Base-by-base conservation (phyloP, 202 grass and related monocot genomes). In the Cymbopogon flexuosus region DNA sequence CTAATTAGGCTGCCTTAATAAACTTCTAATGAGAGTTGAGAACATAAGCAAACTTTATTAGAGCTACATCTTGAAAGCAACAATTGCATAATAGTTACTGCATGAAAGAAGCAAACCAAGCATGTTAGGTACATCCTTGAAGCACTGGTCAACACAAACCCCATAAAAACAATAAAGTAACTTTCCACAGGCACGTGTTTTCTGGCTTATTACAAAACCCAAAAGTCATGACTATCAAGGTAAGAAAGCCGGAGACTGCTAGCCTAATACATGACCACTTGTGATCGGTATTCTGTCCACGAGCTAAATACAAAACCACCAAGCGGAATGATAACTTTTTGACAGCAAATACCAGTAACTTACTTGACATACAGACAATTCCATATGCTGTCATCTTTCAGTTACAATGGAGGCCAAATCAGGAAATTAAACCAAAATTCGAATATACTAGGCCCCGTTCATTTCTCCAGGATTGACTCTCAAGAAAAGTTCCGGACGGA, bases 1-100 rank as follows among this genome's bases (percentile, higher is more conserved):
- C 22, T 59, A 24, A 24, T 27, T 13, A 60, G 10, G 57, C 10
- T 27, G 22, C 10, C 10, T 27, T 60, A 60, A 60, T 27, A 4
- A 60, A 5, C 22, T 27, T 27, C 23, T 27, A 60, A 19, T 60
- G 10, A 60, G n/a, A 3, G 8, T 24, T 27, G 22, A 22, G 57
- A 27, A 27, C 7, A 62, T 36, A 75, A 75, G 64, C 14, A 80
- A 21, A 33, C n/a, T 63, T 27, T 19, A 49, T 62, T 78, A 21
- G 42, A 80, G 33, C 52, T 66, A 62, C 19, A 77, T n/a, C 10
- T 66, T 49, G 58, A 85, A 11, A 59, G 77, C 54, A 51, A 9
- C 24, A 37, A 45, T 34, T 54, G n/a, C 54, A 68, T 37, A 62
- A 51, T 21, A 34, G 33, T 56, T 39, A 34, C 33, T 56, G 36